Evolutionary conservation across 208 protist species (phyloP).

Genomic region (Leishmania major): DNA sequence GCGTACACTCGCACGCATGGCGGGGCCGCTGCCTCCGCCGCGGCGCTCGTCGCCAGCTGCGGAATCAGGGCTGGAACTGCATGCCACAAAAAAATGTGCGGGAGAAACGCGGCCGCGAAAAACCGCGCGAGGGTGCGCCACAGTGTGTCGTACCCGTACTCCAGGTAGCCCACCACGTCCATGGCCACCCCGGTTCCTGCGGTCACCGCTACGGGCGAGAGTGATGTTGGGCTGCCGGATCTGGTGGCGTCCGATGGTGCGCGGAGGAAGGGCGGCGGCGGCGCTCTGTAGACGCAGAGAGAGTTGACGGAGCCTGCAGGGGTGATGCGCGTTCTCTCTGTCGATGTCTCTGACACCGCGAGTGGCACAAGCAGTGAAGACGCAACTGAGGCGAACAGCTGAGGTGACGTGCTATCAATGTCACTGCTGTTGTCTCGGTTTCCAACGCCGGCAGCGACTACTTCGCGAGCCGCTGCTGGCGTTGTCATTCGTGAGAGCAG

Average conservation of each 20-base stretch:
- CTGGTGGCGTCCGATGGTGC: not conserved
- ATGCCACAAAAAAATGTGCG: slow-evolving; percentile 14
- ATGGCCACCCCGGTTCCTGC: not conserved
- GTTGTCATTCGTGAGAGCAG: not conserved
- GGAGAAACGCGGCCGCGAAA: not conserved
- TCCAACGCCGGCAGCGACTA: not conserved
- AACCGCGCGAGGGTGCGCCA: not conserved
- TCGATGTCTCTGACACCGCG: not conserved
- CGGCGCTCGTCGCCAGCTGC: not conserved
- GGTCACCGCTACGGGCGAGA: not conserved
- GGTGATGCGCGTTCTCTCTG: not conserved
- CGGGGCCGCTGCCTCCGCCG: not conserved
- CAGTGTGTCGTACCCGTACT: not conserved
- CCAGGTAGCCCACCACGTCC: not conserved
- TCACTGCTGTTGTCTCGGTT: not conserved
- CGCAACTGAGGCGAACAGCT: not conserved
- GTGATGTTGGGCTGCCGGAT: not conserved
- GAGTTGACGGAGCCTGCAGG: not conserved
- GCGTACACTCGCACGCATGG: not conserved
- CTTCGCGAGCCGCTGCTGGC: not conserved
- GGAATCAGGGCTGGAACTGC: not conserved
- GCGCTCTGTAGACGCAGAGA: not conserved
- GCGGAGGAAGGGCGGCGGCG: not conserved
- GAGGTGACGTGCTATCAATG: not conserved
- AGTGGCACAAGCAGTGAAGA: not conserved